These are phyloP conservation scores for Verticillium tricorpus DNA, from an alignment of 2,329 filamentous ascomycete genomes.

Conservation along the genomic window DNA sequence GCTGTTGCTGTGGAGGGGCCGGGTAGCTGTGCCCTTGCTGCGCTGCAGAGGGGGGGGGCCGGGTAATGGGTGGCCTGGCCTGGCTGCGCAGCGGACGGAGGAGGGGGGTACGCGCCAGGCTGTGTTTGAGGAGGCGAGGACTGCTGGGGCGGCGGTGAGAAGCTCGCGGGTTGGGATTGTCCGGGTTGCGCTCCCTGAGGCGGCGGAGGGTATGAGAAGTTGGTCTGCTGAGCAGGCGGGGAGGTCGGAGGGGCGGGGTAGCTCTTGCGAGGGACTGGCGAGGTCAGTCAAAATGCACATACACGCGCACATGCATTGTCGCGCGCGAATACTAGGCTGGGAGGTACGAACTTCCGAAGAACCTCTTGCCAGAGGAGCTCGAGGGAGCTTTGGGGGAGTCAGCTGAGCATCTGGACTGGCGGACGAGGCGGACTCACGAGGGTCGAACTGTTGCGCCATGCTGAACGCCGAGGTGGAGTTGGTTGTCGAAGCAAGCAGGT, in stretches of 20 bases:
- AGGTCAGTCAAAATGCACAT: slow-evolving; percentile 6
- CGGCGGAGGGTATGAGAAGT: slow-evolving; percentile 40
- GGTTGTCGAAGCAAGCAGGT: not conserved
- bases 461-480: not conserved
- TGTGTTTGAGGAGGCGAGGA: slow-evolving; percentile 11
- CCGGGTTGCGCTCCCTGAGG: slow-evolving; percentile 20
- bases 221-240: slow-evolving; percentile 38
- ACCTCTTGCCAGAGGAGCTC: not conserved
- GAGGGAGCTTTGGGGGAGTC: not conserved
- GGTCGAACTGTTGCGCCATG: not conserved
- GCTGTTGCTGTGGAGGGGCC: slow-evolving; percentile 24
- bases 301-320: too few relatives aligned
- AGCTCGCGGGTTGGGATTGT: slow-evolving; percentile 7
- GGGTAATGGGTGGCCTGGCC: slow-evolving; percentile 4
- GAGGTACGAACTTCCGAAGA: not conserved
- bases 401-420: not conserved
- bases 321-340: not conserved
- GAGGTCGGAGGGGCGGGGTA: slow-evolving; percentile 36
- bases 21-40: slow-evolving; percentile 21
- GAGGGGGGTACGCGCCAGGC: slow-evolving; percentile 22
- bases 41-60: slow-evolving; percentile 10
- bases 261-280: slow-evolving; percentile 21
- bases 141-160: slow-evolving; percentile 25
- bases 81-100: slow-evolving; percentile 12
- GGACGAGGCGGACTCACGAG: not conserved